A percentile compares a stretch with the other conserved stretches of the same genome.
phyloP scores from a whole-genome alignment of 306 rosid species.

The Leucaena leucocephala region DNA sequence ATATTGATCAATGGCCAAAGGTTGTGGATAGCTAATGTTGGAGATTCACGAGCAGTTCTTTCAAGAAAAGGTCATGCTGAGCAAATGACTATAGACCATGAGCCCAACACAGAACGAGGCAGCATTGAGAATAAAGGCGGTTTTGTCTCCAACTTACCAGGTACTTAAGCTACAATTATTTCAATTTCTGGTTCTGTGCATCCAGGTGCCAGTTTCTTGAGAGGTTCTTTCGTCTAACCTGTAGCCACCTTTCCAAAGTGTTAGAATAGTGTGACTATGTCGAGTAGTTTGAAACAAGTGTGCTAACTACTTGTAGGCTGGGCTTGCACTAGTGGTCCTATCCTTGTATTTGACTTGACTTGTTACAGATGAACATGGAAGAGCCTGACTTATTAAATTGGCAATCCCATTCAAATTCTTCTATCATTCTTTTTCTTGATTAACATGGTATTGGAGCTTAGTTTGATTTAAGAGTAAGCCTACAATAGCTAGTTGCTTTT shows the following conservation, averaged over 20 bases:
- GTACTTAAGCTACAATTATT: slow-evolving; percentile 43
- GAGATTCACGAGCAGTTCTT: slow-evolving; percentile 94
- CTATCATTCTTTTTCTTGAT: not conserved
- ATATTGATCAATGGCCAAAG: slow-evolving; percentile 68
- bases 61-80: slow-evolving; percentile 76
- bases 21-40: slow-evolving; percentile 85
- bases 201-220: slow-evolving; percentile 18
- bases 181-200: slow-evolving; percentile 6
- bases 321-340: not conserved
- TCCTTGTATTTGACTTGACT: not conserved
- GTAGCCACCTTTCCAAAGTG: not conserved
- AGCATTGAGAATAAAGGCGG: slow-evolving; percentile 90
- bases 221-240: slow-evolving; percentile 18
- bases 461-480: not conserved
- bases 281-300: not conserved
- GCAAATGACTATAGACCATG: slow-evolving; percentile 88
- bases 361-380: not conserved
- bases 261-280: not conserved
- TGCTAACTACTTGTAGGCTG: not conserved
- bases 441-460: not conserved
- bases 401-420: not conserved
- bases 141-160: slow-evolving; percentile 98
- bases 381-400: not conserved
- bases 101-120: slow-evolving; percentile 80
- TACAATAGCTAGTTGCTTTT: not conserved